Evolutionary conservation across 768 basidiomycete genomes (phyloP).

Genomic region (Trametes maxima): DNA sequence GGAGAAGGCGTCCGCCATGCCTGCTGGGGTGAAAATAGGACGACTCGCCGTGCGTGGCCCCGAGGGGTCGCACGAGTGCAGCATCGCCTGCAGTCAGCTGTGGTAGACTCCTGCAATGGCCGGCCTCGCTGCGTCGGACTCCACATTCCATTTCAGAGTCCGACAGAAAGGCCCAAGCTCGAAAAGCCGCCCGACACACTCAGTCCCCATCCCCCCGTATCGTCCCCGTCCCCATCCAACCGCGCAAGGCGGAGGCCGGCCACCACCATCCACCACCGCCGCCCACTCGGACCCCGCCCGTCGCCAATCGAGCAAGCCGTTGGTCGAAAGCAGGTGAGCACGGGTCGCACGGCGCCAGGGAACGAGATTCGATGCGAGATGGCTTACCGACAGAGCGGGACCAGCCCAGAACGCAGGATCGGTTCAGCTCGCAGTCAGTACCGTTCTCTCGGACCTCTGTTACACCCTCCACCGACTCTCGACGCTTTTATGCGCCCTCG

Average conservation of each 20-base stretch:
- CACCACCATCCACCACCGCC: background rate
- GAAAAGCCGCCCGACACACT: slow-evolving; percentile 3
- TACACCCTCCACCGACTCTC: slow-evolving; percentile 33
- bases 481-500: slow-evolving; percentile 33
- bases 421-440: slow-evolving; percentile 23
- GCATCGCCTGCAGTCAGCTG: background rate
- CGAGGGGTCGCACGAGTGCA: background rate
- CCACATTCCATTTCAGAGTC: slow-evolving; percentile 8
- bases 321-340: background rate
- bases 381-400: slow-evolving; percentile 24
- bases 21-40: background rate
- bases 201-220: background rate
- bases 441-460: slow-evolving; percentile 33
- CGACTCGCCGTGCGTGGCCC: background rate
- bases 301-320: background rate
- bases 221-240: background rate
- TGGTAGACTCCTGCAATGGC: background rate
- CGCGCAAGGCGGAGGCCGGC: background rate
- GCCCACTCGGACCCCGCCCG: background rate
- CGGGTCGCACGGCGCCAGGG: background rate
- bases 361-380: slow-evolving; percentile 21
- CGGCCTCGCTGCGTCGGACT: slow-evolving; percentile 5
- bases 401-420: slow-evolving; percentile 23
- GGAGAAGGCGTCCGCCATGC: background rate
- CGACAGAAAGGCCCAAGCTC: background rate